phyloP scores from a whole-genome alignment of 1,284 basidiomycete genomes.

The Peniophora sp. region DNA sequence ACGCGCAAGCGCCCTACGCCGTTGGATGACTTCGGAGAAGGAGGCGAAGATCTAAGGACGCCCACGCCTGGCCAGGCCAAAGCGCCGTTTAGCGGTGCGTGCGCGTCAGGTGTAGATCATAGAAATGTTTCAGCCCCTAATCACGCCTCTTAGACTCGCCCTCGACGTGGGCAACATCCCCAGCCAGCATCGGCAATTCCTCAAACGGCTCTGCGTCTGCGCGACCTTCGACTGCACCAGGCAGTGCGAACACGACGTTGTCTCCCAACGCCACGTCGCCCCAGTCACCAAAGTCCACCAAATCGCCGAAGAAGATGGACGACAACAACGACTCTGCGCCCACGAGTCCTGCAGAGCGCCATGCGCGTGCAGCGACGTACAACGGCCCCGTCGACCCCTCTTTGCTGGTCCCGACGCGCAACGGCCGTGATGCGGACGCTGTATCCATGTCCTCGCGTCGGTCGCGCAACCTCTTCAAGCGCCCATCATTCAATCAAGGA shows the following conservation, averaged over 20 bases:
- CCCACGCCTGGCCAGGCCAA: too few species aligned
- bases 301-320: slow-evolving; percentile 1
- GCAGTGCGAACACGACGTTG: slow-evolving; percentile 7
- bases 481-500: slow-evolving; percentile 1
- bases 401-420: slow-evolving; percentile 16
- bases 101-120: too few species aligned
- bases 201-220: too few species aligned
- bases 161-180: too few species aligned
- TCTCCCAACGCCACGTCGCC: slow-evolving; percentile 16
- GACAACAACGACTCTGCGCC: slow-evolving; percentile 13
- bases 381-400: slow-evolving; percentile 4
- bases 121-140: too few species aligned
- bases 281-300: slow-evolving; percentile 6
- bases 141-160: too few species aligned
- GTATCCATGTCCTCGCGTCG: slow-evolving; percentile 28
- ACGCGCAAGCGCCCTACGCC: too few species aligned
- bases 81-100: too few species aligned
- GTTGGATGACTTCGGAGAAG: too few species aligned
- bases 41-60: too few species aligned
- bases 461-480: slow-evolving; percentile 2
- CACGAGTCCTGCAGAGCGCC: slow-evolving; percentile 8
- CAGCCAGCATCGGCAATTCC: too few species aligned
- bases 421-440: slow-evolving; percentile 28
- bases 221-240: too few species aligned
- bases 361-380: slow-evolving; percentile 3